Evolutionary conservation across 495 filamentous ascomycete species (phyloP).

Genomic region (Penicillium canariense): DNA sequence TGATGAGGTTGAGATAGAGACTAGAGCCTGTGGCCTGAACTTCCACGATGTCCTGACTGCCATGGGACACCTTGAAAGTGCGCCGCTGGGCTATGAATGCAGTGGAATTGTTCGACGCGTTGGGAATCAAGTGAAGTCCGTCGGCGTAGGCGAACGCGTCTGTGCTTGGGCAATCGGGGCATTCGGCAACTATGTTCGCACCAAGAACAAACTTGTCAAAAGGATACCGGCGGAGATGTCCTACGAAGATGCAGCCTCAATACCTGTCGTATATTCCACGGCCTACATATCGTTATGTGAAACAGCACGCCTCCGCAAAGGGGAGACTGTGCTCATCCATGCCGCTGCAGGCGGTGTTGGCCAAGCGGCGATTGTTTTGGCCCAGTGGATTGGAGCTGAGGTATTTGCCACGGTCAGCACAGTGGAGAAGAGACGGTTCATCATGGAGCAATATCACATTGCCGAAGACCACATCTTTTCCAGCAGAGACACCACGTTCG

Average conservation of each 20-base stretch:
- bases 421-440: conserved; percentile 36
- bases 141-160: no score
- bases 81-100: conserved; percentile 40
- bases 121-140: no score
- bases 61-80: conserved; percentile 25
- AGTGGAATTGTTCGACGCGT: conserved; percentile 38
- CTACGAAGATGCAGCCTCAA: conserved; percentile 3
- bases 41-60: conserved; percentile 43
- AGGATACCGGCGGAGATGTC: background rate
- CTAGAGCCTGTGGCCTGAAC: conserved; percentile 37
- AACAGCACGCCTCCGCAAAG: conserved; percentile 12
- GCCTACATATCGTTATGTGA: conserved; percentile 1
- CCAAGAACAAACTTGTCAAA: background rate
- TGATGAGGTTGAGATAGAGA: conserved; percentile 29
- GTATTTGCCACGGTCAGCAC: conserved; percentile 48
- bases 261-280: conserved; percentile 1
- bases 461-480: conserved; percentile 45
- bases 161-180: no score
- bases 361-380: conserved; percentile 44
- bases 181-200: no score
- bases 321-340: conserved; percentile 49
- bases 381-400: conserved; percentile 29
- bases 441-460: conserved; percentile 36
- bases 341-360: conserved; percentile 49
- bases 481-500: conserved; percentile 43